Evolutionary conservation across 305 asterid genomes (phyloP).

Genomic region (Salvia sclarea): DNA sequence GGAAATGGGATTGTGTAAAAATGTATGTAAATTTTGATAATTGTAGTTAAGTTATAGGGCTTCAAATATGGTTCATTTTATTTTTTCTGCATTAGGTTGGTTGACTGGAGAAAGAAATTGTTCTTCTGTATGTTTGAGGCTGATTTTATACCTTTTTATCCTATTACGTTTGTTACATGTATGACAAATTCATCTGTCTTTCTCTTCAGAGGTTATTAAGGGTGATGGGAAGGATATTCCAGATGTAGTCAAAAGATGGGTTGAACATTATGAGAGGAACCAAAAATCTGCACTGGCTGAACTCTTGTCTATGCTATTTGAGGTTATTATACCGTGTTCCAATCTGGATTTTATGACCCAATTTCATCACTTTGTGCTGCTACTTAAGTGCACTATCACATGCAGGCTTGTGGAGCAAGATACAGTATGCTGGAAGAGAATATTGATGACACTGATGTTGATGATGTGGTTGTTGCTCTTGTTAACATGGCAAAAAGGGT

Average conservation of each 20-base stretch:
- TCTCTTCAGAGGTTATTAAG: constrained; percentile 68
- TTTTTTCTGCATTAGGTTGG: not conserved
- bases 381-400: constrained; percentile 25
- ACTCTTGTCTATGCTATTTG: constrained; percentile 79
- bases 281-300: constrained; percentile 70
- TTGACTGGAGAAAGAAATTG: not conserved
- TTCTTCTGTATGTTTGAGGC: not conserved
- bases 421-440: constrained; percentile 62
- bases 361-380: constrained; percentile 26
- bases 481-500: constrained; percentile 85
- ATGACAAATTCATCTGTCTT: constrained; percentile 27
- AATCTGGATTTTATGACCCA: constrained; percentile 10
- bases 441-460: constrained; percentile 82
- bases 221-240: constrained; percentile 80
- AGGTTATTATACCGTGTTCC: constrained; percentile 54
- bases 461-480: constrained; percentile 86
- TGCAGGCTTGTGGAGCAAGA: constrained; percentile 95
- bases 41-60: not conserved
- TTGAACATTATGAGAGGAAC: constrained; percentile 74
- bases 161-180: constrained; percentile 15
- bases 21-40: constrained; percentile 4
- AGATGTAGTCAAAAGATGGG: constrained; percentile 78
- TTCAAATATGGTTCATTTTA: not conserved
- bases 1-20: constrained; percentile 8
- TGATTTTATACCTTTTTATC: constrained; percentile 3